Percentiles rank a stretch among this genome's conserved stretches.
These are phyloP conservation scores for Aspergillus ostianus DNA, from an alignment of 495 filamentous ascomycete genomes.

Conservation along the genomic window DNA sequence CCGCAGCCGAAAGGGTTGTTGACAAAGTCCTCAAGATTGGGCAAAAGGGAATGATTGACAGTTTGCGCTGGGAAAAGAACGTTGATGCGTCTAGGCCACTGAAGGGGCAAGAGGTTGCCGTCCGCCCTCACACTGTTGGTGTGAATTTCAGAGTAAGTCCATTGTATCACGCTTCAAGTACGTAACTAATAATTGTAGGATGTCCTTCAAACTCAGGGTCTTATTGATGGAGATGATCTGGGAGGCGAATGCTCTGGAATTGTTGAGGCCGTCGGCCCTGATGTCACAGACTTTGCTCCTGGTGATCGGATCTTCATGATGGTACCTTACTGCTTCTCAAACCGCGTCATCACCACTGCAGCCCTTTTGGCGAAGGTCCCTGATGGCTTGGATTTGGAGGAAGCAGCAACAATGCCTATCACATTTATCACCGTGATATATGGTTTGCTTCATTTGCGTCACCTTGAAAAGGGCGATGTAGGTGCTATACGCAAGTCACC, in stretches of 20 bases:
- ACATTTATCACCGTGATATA: background rate
- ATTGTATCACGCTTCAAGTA: background rate
- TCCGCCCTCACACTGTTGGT: background rate
- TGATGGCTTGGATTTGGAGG: background rate
- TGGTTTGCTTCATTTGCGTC: background rate
- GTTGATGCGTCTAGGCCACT: background rate
- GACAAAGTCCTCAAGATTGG: background rate
- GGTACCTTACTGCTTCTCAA: background rate
- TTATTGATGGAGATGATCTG: background rate
- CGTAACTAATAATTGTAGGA: background rate
- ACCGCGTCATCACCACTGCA: background rate
- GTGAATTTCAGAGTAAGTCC: constrained; percentile 2
- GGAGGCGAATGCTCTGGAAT: constrained; percentile 1
- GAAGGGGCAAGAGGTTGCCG: background rate
- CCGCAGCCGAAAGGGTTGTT: background rate
- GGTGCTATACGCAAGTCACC: background rate
- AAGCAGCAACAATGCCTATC: background rate
- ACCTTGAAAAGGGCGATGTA: background rate
- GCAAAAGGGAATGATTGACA: background rate
- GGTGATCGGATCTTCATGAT: background rate
- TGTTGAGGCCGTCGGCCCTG: background rate
- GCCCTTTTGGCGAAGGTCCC: background rate
- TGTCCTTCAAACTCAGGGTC: background rate
- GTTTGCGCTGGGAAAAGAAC: background rate
- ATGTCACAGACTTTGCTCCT: background rate